A percentile compares a stretch with the other conserved stretches of the same genome.
Conservation (phyloP, 2,329 filamentous ascomycete species). For the Colletotrichum godetiae region DNA sequence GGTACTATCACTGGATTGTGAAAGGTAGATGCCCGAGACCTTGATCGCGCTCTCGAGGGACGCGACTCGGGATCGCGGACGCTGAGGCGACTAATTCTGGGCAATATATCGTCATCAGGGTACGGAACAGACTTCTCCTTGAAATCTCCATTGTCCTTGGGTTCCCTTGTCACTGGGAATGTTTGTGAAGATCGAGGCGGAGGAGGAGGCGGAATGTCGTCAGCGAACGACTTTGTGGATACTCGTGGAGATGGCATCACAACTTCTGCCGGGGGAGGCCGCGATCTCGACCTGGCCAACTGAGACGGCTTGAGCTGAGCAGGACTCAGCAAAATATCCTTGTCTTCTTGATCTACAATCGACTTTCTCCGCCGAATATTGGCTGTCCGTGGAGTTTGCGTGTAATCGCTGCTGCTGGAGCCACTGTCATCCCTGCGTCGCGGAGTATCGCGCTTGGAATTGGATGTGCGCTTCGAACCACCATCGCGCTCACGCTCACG, state of each 20-base stretch:
- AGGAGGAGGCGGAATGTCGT: conserved; percentile 31
- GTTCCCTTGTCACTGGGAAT: conserved; percentile 40
- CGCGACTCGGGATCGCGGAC: conserved; percentile 25
- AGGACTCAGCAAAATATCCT: conserved; percentile 38
- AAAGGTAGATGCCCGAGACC: conserved; percentile 43
- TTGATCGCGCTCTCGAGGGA: conserved; percentile 30
- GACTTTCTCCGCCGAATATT: conserved; percentile 48
- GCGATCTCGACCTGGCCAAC: conserved; percentile 45
- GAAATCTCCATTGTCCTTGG: conserved; percentile 23
- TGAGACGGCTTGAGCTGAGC: conserved; percentile 36
- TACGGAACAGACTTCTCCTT: conserved; percentile 41
- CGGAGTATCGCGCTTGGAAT: conserved; percentile 40
- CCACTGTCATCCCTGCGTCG: conserved; percentile 48
- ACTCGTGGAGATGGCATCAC: conserved; percentile 45
- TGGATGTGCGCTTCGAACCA: conserved; percentile 42
- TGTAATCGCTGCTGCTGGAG: conserved; percentile 53
- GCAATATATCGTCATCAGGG: conserved; percentile 43
- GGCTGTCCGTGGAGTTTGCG: conserved; percentile 43
- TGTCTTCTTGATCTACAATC: conserved; percentile 49
- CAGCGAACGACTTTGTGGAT: conserved; percentile 29
- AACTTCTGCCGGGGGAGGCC: conserved; percentile 45
- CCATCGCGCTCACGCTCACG: conserved; percentile 33
- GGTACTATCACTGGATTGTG: conserved; percentile 35
- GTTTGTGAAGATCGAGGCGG: conserved; percentile 44
- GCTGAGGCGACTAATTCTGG: conserved; percentile 37